Conservation (phyloP, 1,284 basidiomycete species). For the Gastroboletus turbinatus region DNA sequence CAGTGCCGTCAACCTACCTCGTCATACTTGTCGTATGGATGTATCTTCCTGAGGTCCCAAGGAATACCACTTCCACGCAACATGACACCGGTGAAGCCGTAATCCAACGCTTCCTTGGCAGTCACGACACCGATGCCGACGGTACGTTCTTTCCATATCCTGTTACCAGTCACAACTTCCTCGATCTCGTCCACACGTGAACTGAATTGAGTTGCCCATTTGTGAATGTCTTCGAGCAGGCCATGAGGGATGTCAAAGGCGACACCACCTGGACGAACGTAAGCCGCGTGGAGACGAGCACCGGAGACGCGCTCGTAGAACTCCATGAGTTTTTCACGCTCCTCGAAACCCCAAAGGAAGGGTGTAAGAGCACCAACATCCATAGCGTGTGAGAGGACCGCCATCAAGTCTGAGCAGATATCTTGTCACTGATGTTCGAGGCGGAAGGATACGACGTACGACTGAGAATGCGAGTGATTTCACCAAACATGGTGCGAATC, state of each 20-base stretch:
- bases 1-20: constrained; percentile 50
- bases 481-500: constrained; percentile 97
- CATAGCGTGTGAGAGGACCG: constrained; percentile 93
- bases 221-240: constrained; percentile 94
- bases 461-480: constrained; percentile 95
- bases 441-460: constrained; percentile 48
- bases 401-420: constrained; percentile 80
- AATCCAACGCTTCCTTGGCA: constrained; percentile 90
- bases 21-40: constrained; percentile 96
- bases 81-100: constrained; percentile 97
- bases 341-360: constrained; percentile 99
- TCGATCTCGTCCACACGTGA: constrained; percentile 96
- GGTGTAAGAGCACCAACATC: constrained; percentile 98
- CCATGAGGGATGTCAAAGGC: constrained; percentile 98
- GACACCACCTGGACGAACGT: constrained; percentile 96
- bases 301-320: constrained; percentile 99
- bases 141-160: constrained; percentile 97
- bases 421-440: not conserved
- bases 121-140: constrained; percentile 91
- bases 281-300: constrained; percentile 96
- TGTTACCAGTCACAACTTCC: constrained; percentile 96
- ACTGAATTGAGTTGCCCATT: constrained; percentile 95
- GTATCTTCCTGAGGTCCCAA: constrained; percentile 93
- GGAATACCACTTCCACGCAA: constrained; percentile 90
- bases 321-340: constrained; percentile 99